These are phyloP conservation scores for Camelina sativa DNA, from an alignment of 345 rosid species.

Conservation along the genomic window DNA sequence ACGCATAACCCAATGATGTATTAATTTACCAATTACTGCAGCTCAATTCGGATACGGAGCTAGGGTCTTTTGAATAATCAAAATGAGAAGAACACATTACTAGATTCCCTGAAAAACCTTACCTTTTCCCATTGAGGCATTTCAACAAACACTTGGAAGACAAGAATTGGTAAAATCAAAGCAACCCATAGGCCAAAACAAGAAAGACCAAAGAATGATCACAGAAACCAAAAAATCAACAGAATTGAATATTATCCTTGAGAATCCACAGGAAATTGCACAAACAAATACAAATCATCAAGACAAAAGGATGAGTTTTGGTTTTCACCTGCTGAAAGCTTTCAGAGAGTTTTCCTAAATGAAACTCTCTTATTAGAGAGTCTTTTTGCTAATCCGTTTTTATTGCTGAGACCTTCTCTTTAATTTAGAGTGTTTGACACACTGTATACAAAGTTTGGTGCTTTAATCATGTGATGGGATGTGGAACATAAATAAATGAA, in stretches of 20 bases:
- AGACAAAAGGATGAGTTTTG: conserved; percentile 1
- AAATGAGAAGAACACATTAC: background rate
- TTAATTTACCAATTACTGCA: background rate
- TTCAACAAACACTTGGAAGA: conserved; percentile 34
- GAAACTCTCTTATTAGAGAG: background rate
- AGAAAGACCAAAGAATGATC: background rate
- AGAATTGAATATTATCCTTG: background rate
- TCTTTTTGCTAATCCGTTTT: background rate
- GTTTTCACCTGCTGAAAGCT: conserved; percentile 7
- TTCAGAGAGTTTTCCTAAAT: background rate
- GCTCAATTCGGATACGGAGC: background rate
- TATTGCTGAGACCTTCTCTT: background rate
- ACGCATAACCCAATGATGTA: background rate
- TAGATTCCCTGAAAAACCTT: background rate
- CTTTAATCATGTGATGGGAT: no score
- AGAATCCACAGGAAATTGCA: background rate
- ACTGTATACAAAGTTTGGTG: no score
- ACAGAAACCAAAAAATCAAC: background rate
- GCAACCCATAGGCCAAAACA: background rate
- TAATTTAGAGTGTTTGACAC: background rate
- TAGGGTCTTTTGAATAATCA: background rate
- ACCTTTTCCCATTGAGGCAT: conserved; percentile 22
- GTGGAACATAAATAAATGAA: background rate
- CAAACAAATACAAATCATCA: background rate
- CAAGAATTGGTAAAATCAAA: background rate